Percentiles rank a stretch among this genome's conserved stretches.
These are phyloP conservation scores for Monosporascus sp. DNA, from an alignment of 2,329 filamentous ascomycete species.

Conservation along the genomic window DNA sequence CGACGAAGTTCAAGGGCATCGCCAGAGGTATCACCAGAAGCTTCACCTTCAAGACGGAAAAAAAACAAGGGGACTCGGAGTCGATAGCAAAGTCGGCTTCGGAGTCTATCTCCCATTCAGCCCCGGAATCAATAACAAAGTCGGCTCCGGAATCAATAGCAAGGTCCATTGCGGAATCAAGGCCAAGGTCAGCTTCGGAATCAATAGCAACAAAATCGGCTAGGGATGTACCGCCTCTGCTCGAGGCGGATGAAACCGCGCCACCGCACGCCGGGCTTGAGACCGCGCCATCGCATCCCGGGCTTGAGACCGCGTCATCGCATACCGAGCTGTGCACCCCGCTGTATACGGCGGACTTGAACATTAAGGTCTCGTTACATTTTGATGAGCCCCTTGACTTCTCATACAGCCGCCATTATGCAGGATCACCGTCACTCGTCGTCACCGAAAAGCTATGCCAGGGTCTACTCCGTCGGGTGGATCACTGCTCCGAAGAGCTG, in stretches of 20 bases:
- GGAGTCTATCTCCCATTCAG: no score
- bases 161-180: no score
- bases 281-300: not conserved
- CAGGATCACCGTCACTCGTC: constrained; percentile 37
- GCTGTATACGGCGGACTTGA: constrained; percentile 23
- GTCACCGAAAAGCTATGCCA: constrained; percentile 42
- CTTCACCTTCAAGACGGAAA: constrained; percentile 10
- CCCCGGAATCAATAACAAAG: no score
- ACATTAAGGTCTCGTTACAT: constrained; percentile 38
- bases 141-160: no score
- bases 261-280: not conserved
- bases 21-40: constrained; percentile 19
- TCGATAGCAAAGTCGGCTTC: not conserved
- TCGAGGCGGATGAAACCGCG: no score
- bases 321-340: constrained; percentile 10
- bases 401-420: constrained; percentile 40
- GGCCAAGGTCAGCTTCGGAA: no score
- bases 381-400: constrained; percentile 40
- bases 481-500: constrained; percentile 47
- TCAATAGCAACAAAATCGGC: no score
- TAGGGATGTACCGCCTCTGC: no score
- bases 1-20: constrained; percentile 18
- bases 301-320: constrained; percentile 8
- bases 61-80: constrained; percentile 10
- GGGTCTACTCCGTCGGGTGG: constrained; percentile 43